Base-by-base conservation (phyloP, 345 rosid species). In the Litchi chinensis region DNA sequence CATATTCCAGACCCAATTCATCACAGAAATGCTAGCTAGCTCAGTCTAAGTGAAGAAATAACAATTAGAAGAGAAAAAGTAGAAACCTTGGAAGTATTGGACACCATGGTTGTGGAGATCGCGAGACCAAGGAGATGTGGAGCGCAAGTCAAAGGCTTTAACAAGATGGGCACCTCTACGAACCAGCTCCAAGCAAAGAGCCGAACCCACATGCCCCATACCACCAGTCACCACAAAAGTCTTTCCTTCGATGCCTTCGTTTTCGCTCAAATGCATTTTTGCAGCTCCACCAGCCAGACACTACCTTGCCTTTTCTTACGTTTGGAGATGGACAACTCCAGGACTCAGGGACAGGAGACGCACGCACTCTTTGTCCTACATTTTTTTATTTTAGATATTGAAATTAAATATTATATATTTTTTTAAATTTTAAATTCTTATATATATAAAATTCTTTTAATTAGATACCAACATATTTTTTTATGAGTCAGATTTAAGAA, bases 131-230 rank as follows among this genome's bases (percentile, higher is more conserved):
- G 97, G 88, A 72, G 99, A 95, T 57, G 84, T 64, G 57, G 70
- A n/a, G 0, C 92, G 88, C 74, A 86, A 80, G 89, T 95, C 99
- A 78, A 93, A 85, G 75, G 97, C 86, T 50, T 93, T 91, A 77
- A 95, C 99, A 44, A 86, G 92, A 8, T 90, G 85, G 81, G 99
- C 99, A 5, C 98, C 98, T 24, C 99, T 87, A 11, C 95, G 96
- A 28, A 84, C 82, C 28, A 93, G 93, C 76, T 95, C 98, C 41
- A 90, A 82, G 77, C 98, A 95, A 18, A 95, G 92, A 3, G 92
- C 89, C 5, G 97, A 88, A n/a, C 99, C 97, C 63, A 95, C 93
- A 85, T 87, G 90, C 43, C 99, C 97, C 19, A 91, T 79, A 1
- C 98, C 98, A 57, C 98, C 97, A 5, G 97, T 93, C 9, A 95